Evolutionary conservation across 2,329 filamentous ascomycete species (phyloP), one percentile per base, ranked within the genome.

Genomic region (Phialophora chinensis): DNA sequence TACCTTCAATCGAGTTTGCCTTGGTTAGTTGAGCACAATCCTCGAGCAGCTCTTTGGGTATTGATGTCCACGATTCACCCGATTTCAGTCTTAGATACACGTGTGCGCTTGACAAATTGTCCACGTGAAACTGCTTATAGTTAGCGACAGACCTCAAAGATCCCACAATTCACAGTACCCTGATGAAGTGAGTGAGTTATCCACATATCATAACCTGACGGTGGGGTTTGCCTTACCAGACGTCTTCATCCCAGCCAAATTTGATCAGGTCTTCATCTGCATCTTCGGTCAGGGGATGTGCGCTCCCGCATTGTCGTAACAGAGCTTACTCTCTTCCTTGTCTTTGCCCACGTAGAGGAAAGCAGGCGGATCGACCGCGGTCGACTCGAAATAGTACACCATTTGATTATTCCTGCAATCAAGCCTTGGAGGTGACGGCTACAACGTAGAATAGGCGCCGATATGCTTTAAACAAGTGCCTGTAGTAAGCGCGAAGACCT

Each of bases 11-110:
- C 65, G 93, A 97, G 81, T 99, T 99, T 69, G 95, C 95, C 81
- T 99, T 99, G 65, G 95, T 99, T 74, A 99, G 84, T 79, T 99
- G 95, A n/a, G 91, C 95, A 74, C 95, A 92, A 79, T 99, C 95
- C 71, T 85, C 87, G 66, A 99, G 77, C 31, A 99, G 84, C 3
- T 87, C 86, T 68, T 87, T 76, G 0, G 91, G 88, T 66, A 99
- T 92, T 52, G 84, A 80, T 59, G 97, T 93, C 95, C 95, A 99
- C 49, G 86, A 84, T 72, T 95, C 88, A 65, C 88, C 90, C 52
- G 94, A 89, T 17, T 83, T 84, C 72, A 98, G 85, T 38, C 95
- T 90, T 38, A 99, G 87, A 80, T 99, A 99, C 74, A 99, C 92
- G 80, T 99, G 95, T 1, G 95, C 95, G 73, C 91, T 96, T 50